Evolutionary conservation across 176 grass and related monocot genomes (phyloP).

Genomic region (Oryza brachyantha): DNA sequence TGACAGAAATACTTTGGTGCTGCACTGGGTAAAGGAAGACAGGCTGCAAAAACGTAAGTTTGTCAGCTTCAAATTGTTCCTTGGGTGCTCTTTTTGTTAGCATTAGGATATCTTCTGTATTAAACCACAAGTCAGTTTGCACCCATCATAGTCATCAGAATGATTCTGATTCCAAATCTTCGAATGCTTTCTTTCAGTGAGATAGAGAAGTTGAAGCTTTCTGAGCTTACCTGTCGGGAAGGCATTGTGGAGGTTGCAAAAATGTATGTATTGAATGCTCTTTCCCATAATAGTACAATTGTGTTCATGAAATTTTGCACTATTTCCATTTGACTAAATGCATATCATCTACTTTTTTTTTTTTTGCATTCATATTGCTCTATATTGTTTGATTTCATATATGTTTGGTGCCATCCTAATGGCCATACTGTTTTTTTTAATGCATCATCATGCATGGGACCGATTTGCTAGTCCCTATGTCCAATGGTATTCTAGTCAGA

Average conservation of each 20-base stretch:
- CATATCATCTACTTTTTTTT: neutral
- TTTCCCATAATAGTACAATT: neutral
- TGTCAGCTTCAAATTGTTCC: neutral
- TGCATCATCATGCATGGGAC: neutral
- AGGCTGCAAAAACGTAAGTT: slow-evolving; percentile 88
- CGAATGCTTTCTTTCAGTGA: slow-evolving; percentile 52
- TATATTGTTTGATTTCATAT: neutral
- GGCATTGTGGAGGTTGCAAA: slow-evolving; percentile 89
- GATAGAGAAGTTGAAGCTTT: slow-evolving; percentile 94
- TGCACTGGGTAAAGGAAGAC: slow-evolving; percentile 74
- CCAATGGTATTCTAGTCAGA: neutral
- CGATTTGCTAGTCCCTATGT: neutral
- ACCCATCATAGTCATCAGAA: neutral
- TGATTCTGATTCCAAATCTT: slow-evolving; percentile 13
- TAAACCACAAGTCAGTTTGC: neutral
- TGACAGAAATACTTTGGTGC: slow-evolving; percentile 74
- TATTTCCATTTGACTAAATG: neutral
- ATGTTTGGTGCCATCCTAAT: neutral
- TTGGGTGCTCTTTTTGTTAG: neutral
- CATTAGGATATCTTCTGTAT: neutral
- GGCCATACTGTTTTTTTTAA: neutral
- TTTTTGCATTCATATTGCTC: neutral
- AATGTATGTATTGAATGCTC: slow-evolving; percentile 44
- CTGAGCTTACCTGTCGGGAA: slow-evolving; percentile 81
- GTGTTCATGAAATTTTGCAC: neutral